These are phyloP conservation scores for Penicillium hordei DNA, from an alignment of 2,329 filamentous ascomycete genomes.

Conservation along the genomic window DNA sequence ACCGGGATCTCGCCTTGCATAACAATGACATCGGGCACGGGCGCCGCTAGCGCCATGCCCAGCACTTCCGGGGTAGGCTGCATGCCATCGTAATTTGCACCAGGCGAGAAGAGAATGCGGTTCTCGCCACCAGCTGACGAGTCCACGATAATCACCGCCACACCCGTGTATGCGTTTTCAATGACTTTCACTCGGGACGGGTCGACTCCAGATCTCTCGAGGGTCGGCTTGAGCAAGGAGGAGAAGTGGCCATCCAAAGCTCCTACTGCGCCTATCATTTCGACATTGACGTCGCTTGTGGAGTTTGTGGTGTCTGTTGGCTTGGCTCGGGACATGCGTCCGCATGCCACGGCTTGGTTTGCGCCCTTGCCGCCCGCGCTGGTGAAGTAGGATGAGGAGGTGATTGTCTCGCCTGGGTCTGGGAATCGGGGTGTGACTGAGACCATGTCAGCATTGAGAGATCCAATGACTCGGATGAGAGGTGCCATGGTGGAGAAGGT, in stretches of 20 bases:
- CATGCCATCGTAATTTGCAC: slow-evolving; percentile 62
- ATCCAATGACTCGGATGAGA: slow-evolving; percentile 80
- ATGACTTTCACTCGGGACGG: slow-evolving; percentile 53
- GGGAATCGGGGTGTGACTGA: slow-evolving; percentile 84
- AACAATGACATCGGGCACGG: slow-evolving; percentile 63
- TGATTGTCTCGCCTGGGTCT: slow-evolving; percentile 81
- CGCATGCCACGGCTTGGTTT: slow-evolving; percentile 90
- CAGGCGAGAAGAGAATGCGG: slow-evolving; percentile 70
- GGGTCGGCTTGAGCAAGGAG: slow-evolving; percentile 56
- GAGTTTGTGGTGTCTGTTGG: slow-evolving; percentile 22
- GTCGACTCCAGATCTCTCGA: slow-evolving; percentile 64
- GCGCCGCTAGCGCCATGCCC: slow-evolving; percentile 36
- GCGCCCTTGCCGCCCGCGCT: slow-evolving; percentile 91
- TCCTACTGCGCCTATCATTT: slow-evolving; percentile 75
- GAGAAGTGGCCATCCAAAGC: slow-evolving; percentile 62
- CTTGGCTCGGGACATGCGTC: slow-evolving; percentile 68
- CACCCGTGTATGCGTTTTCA: slow-evolving; percentile 59
- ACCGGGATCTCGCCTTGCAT: slow-evolving; percentile 78
- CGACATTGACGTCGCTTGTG: slow-evolving; percentile 48
- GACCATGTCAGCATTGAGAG: slow-evolving; percentile 91
- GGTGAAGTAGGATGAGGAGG: slow-evolving; percentile 71
- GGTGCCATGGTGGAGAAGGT: slow-evolving; percentile 37
- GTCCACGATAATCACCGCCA: slow-evolving; percentile 75
- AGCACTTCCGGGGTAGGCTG: slow-evolving; percentile 42
- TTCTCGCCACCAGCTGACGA: slow-evolving; percentile 68